These are phyloP conservation scores for Cymodocea nodosa DNA, from an alignment of 116 monocot genomes.

Conservation along the genomic window DNA sequence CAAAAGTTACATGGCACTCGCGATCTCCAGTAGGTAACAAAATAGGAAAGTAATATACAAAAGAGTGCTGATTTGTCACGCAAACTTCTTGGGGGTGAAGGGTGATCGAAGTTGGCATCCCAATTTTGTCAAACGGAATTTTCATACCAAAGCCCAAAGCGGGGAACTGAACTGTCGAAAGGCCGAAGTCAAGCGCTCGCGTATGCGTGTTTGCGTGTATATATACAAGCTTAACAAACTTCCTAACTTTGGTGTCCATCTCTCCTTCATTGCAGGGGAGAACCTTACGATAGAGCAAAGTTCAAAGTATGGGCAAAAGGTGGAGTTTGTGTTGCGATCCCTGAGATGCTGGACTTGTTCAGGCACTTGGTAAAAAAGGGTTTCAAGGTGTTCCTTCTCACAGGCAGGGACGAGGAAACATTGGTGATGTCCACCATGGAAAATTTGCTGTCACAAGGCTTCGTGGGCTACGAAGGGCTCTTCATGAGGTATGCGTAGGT, in stretches of 20 bases:
- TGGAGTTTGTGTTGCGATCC: conserved; percentile 5
- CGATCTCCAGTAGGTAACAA: no score
- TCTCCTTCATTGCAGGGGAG: conserved; percentile 6
- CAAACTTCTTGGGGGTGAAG: no score
- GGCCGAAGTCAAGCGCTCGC: no score
- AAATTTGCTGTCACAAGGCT: conserved; percentile 12
- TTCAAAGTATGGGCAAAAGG: conserved; percentile 14
- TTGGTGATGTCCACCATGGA: conserved; percentile 1
- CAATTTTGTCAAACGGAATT: no score
- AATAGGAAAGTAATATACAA: no score
- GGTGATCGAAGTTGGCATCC: no score
- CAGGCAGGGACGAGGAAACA: conserved; percentile 10
- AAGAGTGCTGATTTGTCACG: no score
- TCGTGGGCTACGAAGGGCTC: conserved; percentile 13
- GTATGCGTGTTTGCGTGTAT: no score
- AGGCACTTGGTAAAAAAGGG: conserved; percentile 6
- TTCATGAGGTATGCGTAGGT: conserved; percentile 13
- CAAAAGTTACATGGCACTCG: no score
- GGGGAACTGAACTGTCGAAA: no score
- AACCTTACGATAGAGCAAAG: conserved; percentile 12
- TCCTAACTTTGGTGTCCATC: not conserved
- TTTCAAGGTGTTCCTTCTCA: conserved; percentile 25
- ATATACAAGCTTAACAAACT: no score
- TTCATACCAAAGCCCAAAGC: no score
- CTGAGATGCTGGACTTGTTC: conserved; percentile 8